phyloP scores from a whole-genome alignment of 2,329 filamentous ascomycete genomes.

The Colletotrichum plurivorum region DNA sequence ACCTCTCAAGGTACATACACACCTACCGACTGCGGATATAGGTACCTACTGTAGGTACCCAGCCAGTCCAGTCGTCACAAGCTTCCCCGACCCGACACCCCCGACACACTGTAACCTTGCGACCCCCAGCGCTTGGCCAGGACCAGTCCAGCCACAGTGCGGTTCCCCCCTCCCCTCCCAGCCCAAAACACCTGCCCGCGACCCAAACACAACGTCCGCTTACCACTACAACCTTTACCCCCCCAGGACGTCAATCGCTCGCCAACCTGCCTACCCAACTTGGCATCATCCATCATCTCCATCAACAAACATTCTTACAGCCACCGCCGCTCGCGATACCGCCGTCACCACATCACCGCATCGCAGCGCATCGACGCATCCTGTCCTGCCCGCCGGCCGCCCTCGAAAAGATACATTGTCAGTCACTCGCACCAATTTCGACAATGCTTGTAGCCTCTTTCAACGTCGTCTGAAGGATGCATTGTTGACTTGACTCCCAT shows the following conservation, averaged over 20 bases:
- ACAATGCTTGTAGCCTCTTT: constrained; percentile 27
- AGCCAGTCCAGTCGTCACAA: constrained; percentile 16
- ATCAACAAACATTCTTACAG: constrained; percentile 5
- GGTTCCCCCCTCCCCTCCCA: not conserved
- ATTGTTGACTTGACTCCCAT: constrained; percentile 33
- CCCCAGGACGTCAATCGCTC: constrained; percentile 15
- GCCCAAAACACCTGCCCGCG: not conserved
- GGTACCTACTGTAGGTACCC: no score
- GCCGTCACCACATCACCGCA: not conserved
- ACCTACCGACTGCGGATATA: not conserved
- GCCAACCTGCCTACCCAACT: constrained; percentile 11
- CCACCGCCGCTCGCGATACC: not conserved
- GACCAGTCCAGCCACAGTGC: not conserved
- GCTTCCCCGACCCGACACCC: constrained; percentile 34
- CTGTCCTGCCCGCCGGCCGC: not conserved
- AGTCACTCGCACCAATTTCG: not conserved
- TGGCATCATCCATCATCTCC: constrained; percentile 6
- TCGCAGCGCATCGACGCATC: not conserved
- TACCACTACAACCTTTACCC: not conserved
- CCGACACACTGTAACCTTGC: constrained; percentile 2
- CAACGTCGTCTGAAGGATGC: constrained; percentile 35
- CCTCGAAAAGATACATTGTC: not conserved
- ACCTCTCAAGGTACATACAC: not conserved
- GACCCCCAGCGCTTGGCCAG: not conserved
- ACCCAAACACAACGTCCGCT: constrained; percentile 11